Evolutionary conservation across 2,329 filamentous ascomycete genomes (phyloP).

Genomic region (Penicillium sp.): DNA sequence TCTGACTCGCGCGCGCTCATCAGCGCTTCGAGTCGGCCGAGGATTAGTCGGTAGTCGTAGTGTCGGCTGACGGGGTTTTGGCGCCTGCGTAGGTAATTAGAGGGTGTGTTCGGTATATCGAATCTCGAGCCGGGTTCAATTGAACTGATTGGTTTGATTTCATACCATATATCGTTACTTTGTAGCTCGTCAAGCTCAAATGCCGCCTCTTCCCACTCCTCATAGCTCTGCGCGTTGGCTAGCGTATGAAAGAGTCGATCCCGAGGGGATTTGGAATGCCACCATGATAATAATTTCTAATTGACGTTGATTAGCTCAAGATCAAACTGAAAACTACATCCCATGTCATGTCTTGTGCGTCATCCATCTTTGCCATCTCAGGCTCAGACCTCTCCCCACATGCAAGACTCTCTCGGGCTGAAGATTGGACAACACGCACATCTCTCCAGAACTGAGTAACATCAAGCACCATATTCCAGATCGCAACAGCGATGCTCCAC

Average conservation of each 20-base stretch:
- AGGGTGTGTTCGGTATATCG: neutral
- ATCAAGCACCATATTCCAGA: slow-evolving; percentile 61
- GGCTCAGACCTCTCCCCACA: neutral
- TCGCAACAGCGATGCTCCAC: slow-evolving; percentile 30
- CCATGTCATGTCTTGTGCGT: neutral
- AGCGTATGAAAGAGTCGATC: slow-evolving; percentile 66
- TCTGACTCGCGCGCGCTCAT: slow-evolving; percentile 66
- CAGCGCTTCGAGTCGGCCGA: slow-evolving; percentile 70
- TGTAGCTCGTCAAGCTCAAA: slow-evolving; percentile 76
- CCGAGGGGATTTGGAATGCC: slow-evolving; percentile 61
- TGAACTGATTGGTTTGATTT: neutral
- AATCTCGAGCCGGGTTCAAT: neutral
- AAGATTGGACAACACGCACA: slow-evolving; percentile 38
- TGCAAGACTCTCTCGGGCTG: neutral
- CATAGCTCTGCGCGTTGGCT: slow-evolving; percentile 66
- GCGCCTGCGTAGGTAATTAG: slow-evolving; percentile 56
- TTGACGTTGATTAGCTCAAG: neutral
- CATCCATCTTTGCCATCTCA: neutral
- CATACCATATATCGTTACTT: slow-evolving; percentile 75
- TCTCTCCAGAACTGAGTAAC: slow-evolving; percentile 62
- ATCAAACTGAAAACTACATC: neutral
- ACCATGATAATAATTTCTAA: slow-evolving; percentile 70
- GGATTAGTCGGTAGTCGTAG: slow-evolving; percentile 85
- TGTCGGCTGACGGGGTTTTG: slow-evolving; percentile 75
- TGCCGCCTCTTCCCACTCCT: slow-evolving; percentile 85